Conservation (phyloP, 306 rosid species). For the Casuarina equisetifolia region DNA sequence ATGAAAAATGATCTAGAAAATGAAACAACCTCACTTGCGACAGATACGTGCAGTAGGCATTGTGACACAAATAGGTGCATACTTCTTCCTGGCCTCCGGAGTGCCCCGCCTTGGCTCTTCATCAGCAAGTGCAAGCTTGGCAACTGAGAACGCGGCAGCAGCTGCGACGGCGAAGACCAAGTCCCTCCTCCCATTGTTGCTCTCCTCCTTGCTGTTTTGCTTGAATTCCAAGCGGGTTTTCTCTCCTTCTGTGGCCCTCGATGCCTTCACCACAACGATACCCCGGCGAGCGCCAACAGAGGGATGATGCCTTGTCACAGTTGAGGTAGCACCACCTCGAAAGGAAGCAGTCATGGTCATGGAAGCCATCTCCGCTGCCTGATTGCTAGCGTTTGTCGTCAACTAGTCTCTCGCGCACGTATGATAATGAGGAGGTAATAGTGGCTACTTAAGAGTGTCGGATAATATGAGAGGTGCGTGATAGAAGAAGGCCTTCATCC, state of each 20-base stretch:
- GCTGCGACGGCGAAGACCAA: conserved; percentile 50
- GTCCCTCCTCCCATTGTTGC: conserved; percentile 53
- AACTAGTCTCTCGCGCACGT: neutral
- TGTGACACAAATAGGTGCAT: conserved; percentile 52
- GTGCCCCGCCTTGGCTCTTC: conserved; percentile 53
- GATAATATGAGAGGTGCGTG: conserved; percentile 5
- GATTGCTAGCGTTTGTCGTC: neutral
- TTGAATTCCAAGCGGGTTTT: conserved; percentile 28
- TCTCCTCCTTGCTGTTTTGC: conserved; percentile 30
- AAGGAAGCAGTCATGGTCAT: conserved; percentile 54
- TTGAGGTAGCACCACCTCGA: conserved; percentile 28
- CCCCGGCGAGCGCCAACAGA: conserved; percentile 18
- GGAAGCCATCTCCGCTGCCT: conserved; percentile 48
- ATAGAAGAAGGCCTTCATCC: conserved; percentile 28
- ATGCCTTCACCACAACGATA: conserved; percentile 45
- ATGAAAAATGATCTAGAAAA: neutral
- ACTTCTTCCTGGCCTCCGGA: conserved; percentile 56
- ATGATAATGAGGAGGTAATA: neutral
- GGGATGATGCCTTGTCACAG: conserved; percentile 24
- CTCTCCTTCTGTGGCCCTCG: conserved; percentile 26
- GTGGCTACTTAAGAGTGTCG: conserved; percentile 7
- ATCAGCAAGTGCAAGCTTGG: conserved; percentile 50
- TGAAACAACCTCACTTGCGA: conserved; percentile 37
- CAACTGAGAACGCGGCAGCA: conserved; percentile 44
- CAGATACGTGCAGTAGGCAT: conserved; percentile 71